Evolutionary conservation across 495 filamentous ascomycete genomes (phyloP), one percentile per base, ranked within the genome.

Genomic region (Xylaria acuta): DNA sequence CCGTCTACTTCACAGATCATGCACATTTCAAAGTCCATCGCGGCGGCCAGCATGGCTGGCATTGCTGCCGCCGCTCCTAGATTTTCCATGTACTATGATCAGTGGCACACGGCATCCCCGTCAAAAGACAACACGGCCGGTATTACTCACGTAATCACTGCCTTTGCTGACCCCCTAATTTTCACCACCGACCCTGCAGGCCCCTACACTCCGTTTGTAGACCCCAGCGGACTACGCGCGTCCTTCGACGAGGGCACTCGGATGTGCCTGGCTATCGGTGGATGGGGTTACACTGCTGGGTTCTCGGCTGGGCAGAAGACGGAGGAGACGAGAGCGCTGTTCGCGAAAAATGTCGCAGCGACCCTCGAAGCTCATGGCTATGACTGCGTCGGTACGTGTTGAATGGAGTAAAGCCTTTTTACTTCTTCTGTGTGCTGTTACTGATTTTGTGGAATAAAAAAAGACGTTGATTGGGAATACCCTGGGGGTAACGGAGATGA

Each of bases 401-500:
- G 18, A 2, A 11, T 6, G 16, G 16, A 7, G 14, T 9, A 16
- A n/a, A 20, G 12, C 9, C 14, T 27, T 0, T 27, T 32, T 22
- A 12, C 9, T 5, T 18, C 6, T 67, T 30, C 5, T 6, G 2
- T 51, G 32, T 43, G 16, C 22, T 25, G 4, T 25, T 69, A 34
- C 74, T 75, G 14, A 76, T 64, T 22, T 18, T 22, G 27, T 11
- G 53, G 16, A 56, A 32, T 30, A 20, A 5, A 2, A 5, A 86
- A 43, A 80, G 80, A 83, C 30, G 69, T 93, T 56, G 90, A 93
- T 73, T 93, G 90, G 90, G 90, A 92, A 73, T 92, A 90, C 70
- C 90, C 90, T 12, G 90, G 90, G 53, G 90, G 90, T 5, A 91
- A 91, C 72, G 90, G 89, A 47, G 72, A 78, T 3, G 79, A 82